Evolutionary conservation across 1,284 basidiomycete species (phyloP), one percentile per base, ranked within the genome.

Genomic region (Leccinum cinnamomeum): DNA sequence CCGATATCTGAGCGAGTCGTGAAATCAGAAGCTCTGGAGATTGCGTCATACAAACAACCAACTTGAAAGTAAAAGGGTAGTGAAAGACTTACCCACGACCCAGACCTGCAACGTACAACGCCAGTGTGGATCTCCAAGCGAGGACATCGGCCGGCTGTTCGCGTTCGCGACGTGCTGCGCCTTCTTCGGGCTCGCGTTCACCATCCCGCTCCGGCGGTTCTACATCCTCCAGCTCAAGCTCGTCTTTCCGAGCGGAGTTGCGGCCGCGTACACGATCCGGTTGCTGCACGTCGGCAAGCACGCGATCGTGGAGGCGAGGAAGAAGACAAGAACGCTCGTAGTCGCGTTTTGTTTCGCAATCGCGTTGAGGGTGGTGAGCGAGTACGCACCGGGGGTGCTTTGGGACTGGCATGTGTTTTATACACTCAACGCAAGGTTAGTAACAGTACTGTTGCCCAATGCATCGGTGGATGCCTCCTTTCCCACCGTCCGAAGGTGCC

Each of bases 211-310:
- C 28, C 81, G 87, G 61, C 84, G 82, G 68, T 88, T 86, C 73
- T 90, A 86, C 73, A 86, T 90, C 66, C 78, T 89, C 55, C 82
- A 86, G 72, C 85, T 88, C 70, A 88, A 88, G 72, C 77, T 90
- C 46, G 84, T 84, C 33, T 90, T 90, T 80, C 88, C 88, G 4
- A 85, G 85, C 3, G 85, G 87, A 11, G 84, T 87, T 55, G 88
- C 88, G 4, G 88, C 88, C 16, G 88, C 87, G 12, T 86, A 83
- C 70, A 88, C 87, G 16, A 89, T 90, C 64, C 84, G 85, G n/a
- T 83, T 84, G 6, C 78, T 89, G 18, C 88, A 90, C 70, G 79
- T 80, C 54, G 82, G 81, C 18, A 77, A 72, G 44, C 75, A 76
- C 39, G 84, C 83, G 53, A 82, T 83, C 0, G 72, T 78, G 35